These are phyloP conservation scores for Solanum piurae DNA, from an alignment of 257 asterid species.

Conservation along the genomic window DNA sequence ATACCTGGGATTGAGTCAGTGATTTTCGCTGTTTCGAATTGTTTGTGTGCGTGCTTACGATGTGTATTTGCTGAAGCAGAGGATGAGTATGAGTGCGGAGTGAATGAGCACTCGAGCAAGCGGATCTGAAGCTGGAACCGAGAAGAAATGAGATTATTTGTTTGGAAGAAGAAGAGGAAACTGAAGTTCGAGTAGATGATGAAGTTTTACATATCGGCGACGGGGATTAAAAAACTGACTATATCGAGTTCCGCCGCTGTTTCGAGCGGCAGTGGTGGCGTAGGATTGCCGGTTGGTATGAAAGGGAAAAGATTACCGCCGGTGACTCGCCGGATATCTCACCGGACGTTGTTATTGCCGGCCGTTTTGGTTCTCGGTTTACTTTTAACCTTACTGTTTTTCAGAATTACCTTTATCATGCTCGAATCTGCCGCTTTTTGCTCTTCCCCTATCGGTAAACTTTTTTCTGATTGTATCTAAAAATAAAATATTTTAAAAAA, in stretches of 20 bases:
- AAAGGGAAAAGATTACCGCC: constrained; percentile 26
- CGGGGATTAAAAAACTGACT: constrained; percentile 35
- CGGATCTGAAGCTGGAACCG: not conserved
- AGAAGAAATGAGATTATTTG: constrained; percentile 6
- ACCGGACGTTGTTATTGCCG: constrained; percentile 42
- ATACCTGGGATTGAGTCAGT: not conserved
- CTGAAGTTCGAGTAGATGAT: constrained; percentile 14
- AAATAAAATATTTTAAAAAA: not conserved
- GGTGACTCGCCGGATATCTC: constrained; percentile 32
- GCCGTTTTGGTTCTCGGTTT: constrained; percentile 35
- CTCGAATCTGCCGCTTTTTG: constrained; percentile 66
- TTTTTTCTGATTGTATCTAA: not conserved
- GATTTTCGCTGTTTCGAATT: not conserved
- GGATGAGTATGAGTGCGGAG: not conserved
- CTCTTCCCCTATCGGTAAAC: constrained; percentile 56
- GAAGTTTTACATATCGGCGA: constrained; percentile 43
- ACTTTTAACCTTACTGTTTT: constrained; percentile 40
- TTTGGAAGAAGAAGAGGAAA: constrained; percentile 12
- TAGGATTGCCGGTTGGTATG: constrained; percentile 15
- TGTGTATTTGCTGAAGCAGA: not conserved
- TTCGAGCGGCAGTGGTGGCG: constrained; percentile 20
- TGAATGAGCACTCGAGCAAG: not conserved
- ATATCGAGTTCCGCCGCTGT: constrained; percentile 14
- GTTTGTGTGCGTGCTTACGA: not conserved
- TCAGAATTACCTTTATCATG: constrained; percentile 47